Percentiles rank a stretch among this genome's conserved stretches.
Evolutionary conservation across 768 basidiomycete genomes (phyloP).

Genomic region (Leccinum barrowsii): DNA sequence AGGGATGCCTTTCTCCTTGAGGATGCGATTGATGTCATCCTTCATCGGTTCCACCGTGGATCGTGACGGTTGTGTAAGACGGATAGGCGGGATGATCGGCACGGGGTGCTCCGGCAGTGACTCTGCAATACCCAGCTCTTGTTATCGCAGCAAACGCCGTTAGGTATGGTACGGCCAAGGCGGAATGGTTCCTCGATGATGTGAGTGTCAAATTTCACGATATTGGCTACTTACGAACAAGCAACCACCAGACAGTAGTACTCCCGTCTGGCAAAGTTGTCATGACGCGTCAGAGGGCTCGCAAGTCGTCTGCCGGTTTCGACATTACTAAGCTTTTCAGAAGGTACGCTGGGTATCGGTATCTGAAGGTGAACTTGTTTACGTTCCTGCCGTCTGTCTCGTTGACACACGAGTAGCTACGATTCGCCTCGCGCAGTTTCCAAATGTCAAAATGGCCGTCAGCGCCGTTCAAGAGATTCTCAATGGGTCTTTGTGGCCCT

Average conservation of each 20-base stretch:
- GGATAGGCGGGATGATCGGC: conserved; percentile 82
- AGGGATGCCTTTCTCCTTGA: too few relatives aligned
- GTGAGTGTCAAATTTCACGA: conserved; percentile 37
- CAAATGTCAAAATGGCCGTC: conserved; percentile 71
- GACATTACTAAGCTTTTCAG: conserved; percentile 87
- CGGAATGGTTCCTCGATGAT: conserved; percentile 82
- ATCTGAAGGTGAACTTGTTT: conserved; percentile 57
- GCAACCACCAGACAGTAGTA: conserved; percentile 62
- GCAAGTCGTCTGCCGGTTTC: conserved; percentile 86
- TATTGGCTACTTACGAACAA: neutral
- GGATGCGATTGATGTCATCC: too few relatives aligned
- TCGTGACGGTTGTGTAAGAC: conserved; percentile 41
- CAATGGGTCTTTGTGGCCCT: conserved; percentile 57
- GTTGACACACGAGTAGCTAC: conserved; percentile 50
- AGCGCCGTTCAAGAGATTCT: conserved; percentile 80
- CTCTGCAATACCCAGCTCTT: conserved; percentile 20
- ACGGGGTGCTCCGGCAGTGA: conserved; percentile 84
- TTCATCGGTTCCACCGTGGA: neutral
- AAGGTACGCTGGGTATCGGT: conserved; percentile 85
- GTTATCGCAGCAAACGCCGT: conserved; percentile 66
- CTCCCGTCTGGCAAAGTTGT: conserved; percentile 83
- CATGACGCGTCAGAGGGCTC: conserved; percentile 73
- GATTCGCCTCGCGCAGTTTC: conserved; percentile 81
- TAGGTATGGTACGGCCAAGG: conserved; percentile 83
- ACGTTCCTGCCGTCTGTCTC: neutral